These are phyloP conservation scores for Entomortierella chlamydospora DNA, from an alignment of 192 early-diverging fungal species.

Conservation along the genomic window DNA sequence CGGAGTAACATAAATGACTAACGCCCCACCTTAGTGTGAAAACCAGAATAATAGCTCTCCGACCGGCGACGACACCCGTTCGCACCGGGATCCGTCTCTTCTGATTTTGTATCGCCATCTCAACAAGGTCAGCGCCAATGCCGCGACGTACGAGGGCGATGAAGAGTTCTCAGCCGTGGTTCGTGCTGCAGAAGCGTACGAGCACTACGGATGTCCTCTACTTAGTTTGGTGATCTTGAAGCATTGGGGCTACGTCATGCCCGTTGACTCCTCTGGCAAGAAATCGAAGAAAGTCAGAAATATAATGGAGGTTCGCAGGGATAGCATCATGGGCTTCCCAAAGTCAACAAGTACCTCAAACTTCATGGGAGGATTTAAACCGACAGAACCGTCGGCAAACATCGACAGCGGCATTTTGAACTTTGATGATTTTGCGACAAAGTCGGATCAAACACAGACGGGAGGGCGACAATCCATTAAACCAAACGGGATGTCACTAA, in stretches of 20 bases:
- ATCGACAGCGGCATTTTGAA: slow-evolving; percentile 17
- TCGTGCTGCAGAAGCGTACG: slow-evolving; percentile 73
- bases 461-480: background rate
- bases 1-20: too few relatives aligned
- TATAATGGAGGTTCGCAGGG: slow-evolving; percentile 26
- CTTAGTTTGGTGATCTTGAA: slow-evolving; percentile 80
- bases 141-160: slow-evolving; percentile 56
- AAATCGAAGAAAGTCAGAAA: slow-evolving; percentile 13
- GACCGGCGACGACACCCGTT: background rate
- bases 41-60: background rate
- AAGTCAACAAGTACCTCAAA: slow-evolving; percentile 23
- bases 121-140: slow-evolving; percentile 62
- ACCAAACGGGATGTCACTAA: slow-evolving; percentile 28
- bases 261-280: slow-evolving; percentile 17
- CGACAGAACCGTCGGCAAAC: background rate
- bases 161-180: slow-evolving; percentile 76
- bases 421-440: slow-evolving; percentile 11
- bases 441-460: background rate
- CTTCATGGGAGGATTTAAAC: slow-evolving; percentile 21
- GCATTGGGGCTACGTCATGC: slow-evolving; percentile 58
- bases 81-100: slow-evolving; percentile 71
- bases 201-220: slow-evolving; percentile 81
- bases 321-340: slow-evolving; percentile 24
- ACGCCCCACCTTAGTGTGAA: slow-evolving; percentile 11
- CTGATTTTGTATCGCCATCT: slow-evolving; percentile 79